Evolutionary conservation across 441 rosid genomes (phyloP).

Genomic region (Gossypium lobatum): DNA sequence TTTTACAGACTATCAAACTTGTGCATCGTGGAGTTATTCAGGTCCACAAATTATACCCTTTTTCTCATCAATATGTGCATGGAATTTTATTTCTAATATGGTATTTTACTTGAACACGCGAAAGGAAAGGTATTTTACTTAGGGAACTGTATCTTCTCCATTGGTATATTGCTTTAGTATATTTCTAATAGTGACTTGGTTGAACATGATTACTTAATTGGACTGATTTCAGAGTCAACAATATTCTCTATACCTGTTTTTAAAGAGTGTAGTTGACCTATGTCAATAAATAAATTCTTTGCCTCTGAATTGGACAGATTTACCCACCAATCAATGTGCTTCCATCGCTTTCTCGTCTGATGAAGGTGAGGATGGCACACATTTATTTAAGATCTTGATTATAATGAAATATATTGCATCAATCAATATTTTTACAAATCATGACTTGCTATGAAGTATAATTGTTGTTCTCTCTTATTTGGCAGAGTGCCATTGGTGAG

Average conservation of each 20-base stretch:
- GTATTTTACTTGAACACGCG: background rate
- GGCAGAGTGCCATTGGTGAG: conserved; percentile 99
- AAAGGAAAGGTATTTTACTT: background rate
- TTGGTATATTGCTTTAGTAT: background rate
- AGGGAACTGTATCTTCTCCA: background rate
- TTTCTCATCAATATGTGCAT: background rate
- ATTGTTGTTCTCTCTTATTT: background rate
- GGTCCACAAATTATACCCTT: background rate
- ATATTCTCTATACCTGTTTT: conserved; percentile 19
- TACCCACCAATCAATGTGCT: conserved; percentile 98
- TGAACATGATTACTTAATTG: background rate
- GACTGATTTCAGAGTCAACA: background rate
- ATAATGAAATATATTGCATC: background rate
- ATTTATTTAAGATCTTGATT: background rate
- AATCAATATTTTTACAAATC: background rate
- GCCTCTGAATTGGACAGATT: conserved; percentile 48
- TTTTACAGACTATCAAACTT: background rate
- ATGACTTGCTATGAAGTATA: background rate
- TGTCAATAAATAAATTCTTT: background rate
- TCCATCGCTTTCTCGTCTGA: conserved; percentile 96
- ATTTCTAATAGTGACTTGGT: conserved; percentile 5
- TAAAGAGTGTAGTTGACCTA: background rate
- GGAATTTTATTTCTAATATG: background rate
- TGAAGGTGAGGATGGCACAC: conserved; percentile 53
- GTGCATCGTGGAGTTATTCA: background rate